phyloP scores from a whole-genome alignment of 208 protist genomes.

The Trypanosoma brucei region DNA sequence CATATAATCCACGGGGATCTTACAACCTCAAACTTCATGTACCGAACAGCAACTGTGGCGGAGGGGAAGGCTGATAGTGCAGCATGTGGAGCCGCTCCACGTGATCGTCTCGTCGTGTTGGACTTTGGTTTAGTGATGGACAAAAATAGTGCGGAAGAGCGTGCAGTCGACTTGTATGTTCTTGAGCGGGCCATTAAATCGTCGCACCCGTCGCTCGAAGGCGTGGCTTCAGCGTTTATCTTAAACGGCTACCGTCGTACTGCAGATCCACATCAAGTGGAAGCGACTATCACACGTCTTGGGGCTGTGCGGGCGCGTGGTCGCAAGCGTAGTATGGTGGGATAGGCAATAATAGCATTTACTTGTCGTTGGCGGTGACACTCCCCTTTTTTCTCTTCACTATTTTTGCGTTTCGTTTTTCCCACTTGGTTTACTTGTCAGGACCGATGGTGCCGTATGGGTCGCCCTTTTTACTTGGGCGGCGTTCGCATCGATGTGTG shows the following conservation, averaged over 20 bases:
- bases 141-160: constrained; percentile 91
- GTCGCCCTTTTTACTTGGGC: no score
- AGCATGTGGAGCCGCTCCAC: constrained; percentile 9
- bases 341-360: constrained; percentile 25
- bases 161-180: constrained; percentile 98
- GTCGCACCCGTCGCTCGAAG: constrained; percentile 88
- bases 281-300: constrained; percentile 49
- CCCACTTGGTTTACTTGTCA: no score
- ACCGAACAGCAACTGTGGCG: constrained; percentile 13
- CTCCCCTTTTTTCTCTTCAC: no score
- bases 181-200: constrained; percentile 94
- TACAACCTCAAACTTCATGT: constrained; percentile 97
- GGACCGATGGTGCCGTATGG: no score
- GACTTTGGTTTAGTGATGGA: constrained; percentile 96
- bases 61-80: not conserved
- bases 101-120: constrained; percentile 76
- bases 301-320: constrained; percentile 79
- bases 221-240: constrained; percentile 25
- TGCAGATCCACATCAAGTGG: constrained; percentile 40
- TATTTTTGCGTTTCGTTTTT: no score
- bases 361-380: no score
- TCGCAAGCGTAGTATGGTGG: constrained; percentile 88
- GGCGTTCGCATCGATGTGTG: no score
- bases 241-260: constrained; percentile 58
- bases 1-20: constrained; percentile 96